These are phyloP conservation scores for Suhomyces sp. DNA, from an alignment of 805 yeast genomes.

Conservation along the genomic window DNA sequence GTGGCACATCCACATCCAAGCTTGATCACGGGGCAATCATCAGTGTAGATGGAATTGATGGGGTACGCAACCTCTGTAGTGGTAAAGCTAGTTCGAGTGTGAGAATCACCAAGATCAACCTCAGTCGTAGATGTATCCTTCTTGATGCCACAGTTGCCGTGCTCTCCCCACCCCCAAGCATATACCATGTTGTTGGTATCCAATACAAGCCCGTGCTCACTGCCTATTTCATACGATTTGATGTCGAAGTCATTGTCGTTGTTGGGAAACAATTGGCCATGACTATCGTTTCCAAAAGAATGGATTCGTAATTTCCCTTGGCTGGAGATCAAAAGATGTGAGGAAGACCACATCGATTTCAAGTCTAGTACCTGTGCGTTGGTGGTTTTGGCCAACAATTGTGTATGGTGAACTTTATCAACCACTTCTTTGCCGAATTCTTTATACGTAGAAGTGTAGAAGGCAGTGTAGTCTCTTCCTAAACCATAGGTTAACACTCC, in stretches of 20 bases:
- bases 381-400: no score
- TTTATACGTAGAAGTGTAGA: constrained; percentile 11
- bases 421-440: constrained; percentile 8
- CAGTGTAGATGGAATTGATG: constrained; percentile 33
- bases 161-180: constrained; percentile 99
- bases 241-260: constrained; percentile 13
- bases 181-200: constrained; percentile 36
- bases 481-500: constrained; percentile 25
- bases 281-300: constrained; percentile 75
- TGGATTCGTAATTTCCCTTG: constrained; percentile 16
- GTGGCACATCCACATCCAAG: constrained; percentile 68
- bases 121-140: no score
- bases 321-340: constrained; percentile 44
- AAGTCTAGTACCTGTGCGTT: constrained; percentile 17
- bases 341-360: constrained; percentile 76
- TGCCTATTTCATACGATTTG: constrained; percentile 54
- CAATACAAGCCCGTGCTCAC: constrained; percentile 77
- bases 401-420: no score
- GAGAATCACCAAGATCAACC: no score
- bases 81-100: background rate
- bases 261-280: constrained; percentile 61
- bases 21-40: constrained; percentile 20
- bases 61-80: constrained; percentile 30
- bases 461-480: constrained; percentile 61
- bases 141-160: constrained; percentile 81